A percentile compares a stretch with the other conserved stretches of the same genome.
Evolutionary conservation across 192 early-diverging fungal species (phyloP).

Genomic region (Mortierella claussenii): DNA sequence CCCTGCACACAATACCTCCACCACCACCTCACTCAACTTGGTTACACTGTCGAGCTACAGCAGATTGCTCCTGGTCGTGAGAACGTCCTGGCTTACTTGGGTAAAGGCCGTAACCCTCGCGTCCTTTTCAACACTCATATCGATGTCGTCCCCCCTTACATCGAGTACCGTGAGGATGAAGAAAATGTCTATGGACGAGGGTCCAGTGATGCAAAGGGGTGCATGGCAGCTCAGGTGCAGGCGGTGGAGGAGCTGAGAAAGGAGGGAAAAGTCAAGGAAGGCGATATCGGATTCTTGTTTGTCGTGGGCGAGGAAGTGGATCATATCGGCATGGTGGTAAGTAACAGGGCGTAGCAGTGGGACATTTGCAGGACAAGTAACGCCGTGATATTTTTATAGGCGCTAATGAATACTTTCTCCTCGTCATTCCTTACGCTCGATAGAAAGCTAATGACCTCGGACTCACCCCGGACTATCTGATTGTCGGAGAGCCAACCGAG

Average conservation of each 20-base stretch:
- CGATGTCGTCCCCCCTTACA: conserved; percentile 61
- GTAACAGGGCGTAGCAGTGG: too few species aligned
- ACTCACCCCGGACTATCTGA: conserved; percentile 51
- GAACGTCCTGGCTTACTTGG: conserved; percentile 58
- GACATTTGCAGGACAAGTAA: too few species aligned
- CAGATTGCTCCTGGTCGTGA: conserved; percentile 53
- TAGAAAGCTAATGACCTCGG: conserved; percentile 56
- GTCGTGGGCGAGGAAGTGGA: conserved; percentile 64
- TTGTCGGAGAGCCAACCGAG: conserved; percentile 67
- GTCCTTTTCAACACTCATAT: conserved; percentile 59
- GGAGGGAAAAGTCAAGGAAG: conserved; percentile 59
- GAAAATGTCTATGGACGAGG: conserved; percentile 59
- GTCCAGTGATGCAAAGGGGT: conserved; percentile 61
- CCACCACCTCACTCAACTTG: conserved; percentile 45
- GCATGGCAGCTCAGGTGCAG: conserved; percentile 58
- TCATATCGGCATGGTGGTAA: conserved; percentile 60
- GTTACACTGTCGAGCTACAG: conserved; percentile 56
- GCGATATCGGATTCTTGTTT: conserved; percentile 62
- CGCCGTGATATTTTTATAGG: too few species aligned
- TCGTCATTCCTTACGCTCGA: neutral
- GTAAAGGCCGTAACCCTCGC: conserved; percentile 37
- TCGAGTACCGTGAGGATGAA: conserved; percentile 52
- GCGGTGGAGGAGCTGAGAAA: conserved; percentile 57
- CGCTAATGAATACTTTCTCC: too few species aligned
- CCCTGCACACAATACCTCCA: conserved; percentile 45